These are phyloP conservation scores for Hypoxylon subgilvum DNA, from an alignment of 495 filamentous ascomycete species.

Conservation along the genomic window DNA sequence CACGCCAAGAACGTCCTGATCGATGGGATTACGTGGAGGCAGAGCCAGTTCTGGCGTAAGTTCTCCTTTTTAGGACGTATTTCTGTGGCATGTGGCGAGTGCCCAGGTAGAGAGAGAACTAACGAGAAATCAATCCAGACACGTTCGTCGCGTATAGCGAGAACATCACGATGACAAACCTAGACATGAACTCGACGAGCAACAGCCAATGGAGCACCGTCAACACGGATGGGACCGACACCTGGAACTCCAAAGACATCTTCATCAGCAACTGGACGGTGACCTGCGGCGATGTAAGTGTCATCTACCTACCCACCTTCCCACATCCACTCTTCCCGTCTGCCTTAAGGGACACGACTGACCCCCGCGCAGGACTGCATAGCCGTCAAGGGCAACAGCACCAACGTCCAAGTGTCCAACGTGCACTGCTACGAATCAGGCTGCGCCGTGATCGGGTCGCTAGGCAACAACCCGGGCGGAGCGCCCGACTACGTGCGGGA, in stretches of 20 bases:
- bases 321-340: not conserved
- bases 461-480: slow-evolving; percentile 43
- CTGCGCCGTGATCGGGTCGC: slow-evolving; percentile 45
- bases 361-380: slow-evolving; percentile 58
- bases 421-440: slow-evolving; percentile 52
- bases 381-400: slow-evolving; percentile 65
- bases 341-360: too few relatives aligned
- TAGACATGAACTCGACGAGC: slow-evolving; percentile 49
- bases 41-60: slow-evolving; percentile 52
- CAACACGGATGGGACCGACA: slow-evolving; percentile 53
- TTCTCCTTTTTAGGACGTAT: not conserved
- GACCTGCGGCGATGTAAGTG: slow-evolving; percentile 47
- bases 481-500: slow-evolving; percentile 48
- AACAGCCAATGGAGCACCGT: slow-evolving; percentile 45
- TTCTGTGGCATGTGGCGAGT: not conserved
- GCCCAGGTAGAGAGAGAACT: not conserved
- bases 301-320: not conserved
- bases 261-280: slow-evolving; percentile 52
- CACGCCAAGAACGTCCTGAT: slow-evolving; percentile 47
- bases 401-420: slow-evolving; percentile 50
- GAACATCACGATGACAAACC: slow-evolving; percentile 55
- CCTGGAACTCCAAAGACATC: slow-evolving; percentile 51
- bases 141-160: slow-evolving; percentile 50
- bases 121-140: slow-evolving; percentile 24
- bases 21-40: slow-evolving; percentile 51